Evolutionary conservation across 2,329 filamentous ascomycete genomes (phyloP), one percentile per base, ranked within the genome.

Genomic region (Zarea fungicola): DNA sequence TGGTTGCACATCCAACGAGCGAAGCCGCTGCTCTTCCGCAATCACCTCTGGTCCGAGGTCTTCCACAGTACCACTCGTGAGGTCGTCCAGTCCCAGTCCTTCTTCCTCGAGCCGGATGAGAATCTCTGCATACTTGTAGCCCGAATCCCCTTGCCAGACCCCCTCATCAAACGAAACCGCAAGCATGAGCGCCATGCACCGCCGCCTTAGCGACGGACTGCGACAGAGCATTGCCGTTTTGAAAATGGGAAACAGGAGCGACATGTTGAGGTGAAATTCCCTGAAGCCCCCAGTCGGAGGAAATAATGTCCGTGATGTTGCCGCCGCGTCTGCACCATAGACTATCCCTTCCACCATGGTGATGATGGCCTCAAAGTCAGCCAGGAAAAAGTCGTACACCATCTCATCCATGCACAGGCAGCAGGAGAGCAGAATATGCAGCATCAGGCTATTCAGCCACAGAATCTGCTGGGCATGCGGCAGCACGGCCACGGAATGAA

Each of bases 141-240:
- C 42, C 3, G 42, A 35, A 13, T 9, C 29, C 8, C 35, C 50
- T 9, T 52, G 42, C 50, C 50, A 50, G 8, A 42, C 44, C 5
- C 43, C 48, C 5, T 49, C 48, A 9, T 42, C 35, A 23, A 40
- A 28, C 6, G 50, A 39, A 1, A 37, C 35, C 5, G 11, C 36
- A 1, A 16, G 31, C 10, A 53, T 25, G 14, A 53, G 36, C 3
- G 28, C 19, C 14, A 53, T 36, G 13, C 45, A 36, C 16, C 39
- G 41, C 16, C 51, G 51, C 5, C 51, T 40, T 7, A 44, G 43
- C 14, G 9, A 10, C 6, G 48, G 47, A 18, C 42, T 37, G 8
- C 51, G 44, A 19, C 50, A 54, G n/a, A 49, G 52, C 23, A 19
- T 34, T 13, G 43, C 52, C 10, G 44, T 45, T 8, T 46, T 42